Base-by-base conservation (phyloP, 2,329 filamentous ascomycete genomes). In the Epichloe brachyelytri region DNA sequence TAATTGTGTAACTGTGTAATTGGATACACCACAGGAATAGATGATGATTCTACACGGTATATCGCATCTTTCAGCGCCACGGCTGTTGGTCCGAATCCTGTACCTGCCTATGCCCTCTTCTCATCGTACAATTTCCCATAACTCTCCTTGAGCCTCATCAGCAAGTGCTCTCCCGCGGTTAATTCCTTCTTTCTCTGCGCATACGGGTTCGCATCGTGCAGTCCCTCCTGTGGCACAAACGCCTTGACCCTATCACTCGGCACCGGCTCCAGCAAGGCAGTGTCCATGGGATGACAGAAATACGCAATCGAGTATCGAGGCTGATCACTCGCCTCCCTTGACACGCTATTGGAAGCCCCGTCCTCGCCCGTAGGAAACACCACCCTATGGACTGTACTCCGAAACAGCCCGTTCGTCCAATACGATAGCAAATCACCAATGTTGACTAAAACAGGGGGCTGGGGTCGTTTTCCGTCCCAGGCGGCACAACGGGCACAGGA, bases 341-440 rank as follows among this genome's bases (percentile, higher is more conserved):
- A 54, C 1, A 69, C 62, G 8, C 33, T 52, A 14, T 46, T 51
- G 5, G 53, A 53, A 14, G 56, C 60, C 6, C 56, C 59, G 5
- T 17, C 33, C 5, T 45, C 44, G 26, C 19, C 39, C 0, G 57
- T 52, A 0, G 74, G 69, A 57, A 95, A 93, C 0, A 91, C 81
- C 33, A 97, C 93, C 11, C 91, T 75, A 63, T 97, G 93, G 5
- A 96, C 80, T 0, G 91, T 96, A 58, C 84, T 89, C 59, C 88
- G 85, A 55, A 97, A 75, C 45, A 96, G 68, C 0, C 90, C 89
- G 56, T 86, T 85, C 1, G 93, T 97, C 91, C 91, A 97, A 65
- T 94, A 93, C 36, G 81, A 85, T 54, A 84, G 69, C 63, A 85
- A 61, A 64, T 83, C 71, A 67, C 85, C 69, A 68, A 89, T 78